Evolutionary conservation across 148 eudicot genomes (phyloP).

Genomic region (Diospyros kaki): DNA sequence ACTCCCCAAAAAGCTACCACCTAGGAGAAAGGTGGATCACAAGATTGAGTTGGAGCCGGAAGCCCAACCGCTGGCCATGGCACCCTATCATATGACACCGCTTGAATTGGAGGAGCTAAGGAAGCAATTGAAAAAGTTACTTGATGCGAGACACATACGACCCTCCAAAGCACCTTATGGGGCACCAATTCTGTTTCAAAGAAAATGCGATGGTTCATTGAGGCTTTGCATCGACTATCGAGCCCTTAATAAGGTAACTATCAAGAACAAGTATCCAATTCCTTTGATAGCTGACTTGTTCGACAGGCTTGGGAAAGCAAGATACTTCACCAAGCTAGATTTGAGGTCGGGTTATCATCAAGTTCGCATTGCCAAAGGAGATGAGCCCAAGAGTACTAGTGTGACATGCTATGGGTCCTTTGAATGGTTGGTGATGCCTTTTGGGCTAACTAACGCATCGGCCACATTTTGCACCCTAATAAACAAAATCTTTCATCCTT

Average conservation of each 20-base stretch:
- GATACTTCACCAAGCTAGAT: not conserved
- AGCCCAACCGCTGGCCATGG: not conserved
- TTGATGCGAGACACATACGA: not conserved
- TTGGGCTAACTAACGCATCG: not conserved
- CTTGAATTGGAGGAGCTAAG: not conserved
- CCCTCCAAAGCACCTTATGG: not conserved
- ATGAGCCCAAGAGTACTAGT: not conserved
- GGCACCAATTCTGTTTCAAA: not conserved
- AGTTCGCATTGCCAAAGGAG: not conserved
- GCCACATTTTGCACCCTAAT: not conserved
- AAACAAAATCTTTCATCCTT: not conserved
- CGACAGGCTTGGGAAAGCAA: not conserved
- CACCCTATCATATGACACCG: not conserved
- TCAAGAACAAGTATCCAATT: constrained; percentile 8
- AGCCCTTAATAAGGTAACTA: not conserved
- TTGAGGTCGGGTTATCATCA: not conserved
- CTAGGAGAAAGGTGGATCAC: not conserved
- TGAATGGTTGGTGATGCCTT: constrained; percentile 3
- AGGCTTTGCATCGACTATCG: not conserved
- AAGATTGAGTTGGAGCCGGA: not conserved
- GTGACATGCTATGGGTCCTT: not conserved
- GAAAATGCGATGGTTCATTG: not conserved
- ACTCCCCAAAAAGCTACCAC: not conserved
- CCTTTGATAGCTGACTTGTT: not conserved
- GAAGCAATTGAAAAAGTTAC: not conserved